Evolutionary conservation across 768 basidiomycete species (phyloP).

Genomic region (Rhodotorula babjevae): DNA sequence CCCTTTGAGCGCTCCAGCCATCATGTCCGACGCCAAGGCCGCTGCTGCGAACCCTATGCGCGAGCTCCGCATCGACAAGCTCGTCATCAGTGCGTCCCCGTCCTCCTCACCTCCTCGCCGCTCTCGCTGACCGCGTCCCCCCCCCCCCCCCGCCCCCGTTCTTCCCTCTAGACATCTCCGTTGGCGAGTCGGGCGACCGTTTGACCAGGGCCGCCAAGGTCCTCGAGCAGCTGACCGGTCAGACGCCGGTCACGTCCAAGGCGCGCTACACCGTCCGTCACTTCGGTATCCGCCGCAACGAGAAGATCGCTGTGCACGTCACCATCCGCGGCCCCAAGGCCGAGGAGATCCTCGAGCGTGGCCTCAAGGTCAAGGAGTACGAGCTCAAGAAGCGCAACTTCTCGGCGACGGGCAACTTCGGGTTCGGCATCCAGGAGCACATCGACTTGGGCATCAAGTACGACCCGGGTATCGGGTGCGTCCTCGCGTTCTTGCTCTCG

Average conservation of each 20-base stretch:
- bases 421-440: constrained; percentile 83
- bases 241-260: constrained; percentile 98
- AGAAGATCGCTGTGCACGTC: constrained; percentile 85
- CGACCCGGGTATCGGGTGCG: constrained; percentile 80
- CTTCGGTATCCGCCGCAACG: constrained; percentile 99
- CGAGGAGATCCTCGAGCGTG: constrained; percentile 98
- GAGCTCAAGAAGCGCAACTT: constrained; percentile 96
- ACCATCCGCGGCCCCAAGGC: constrained; percentile 99
- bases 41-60: constrained; percentile 56
- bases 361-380: constrained; percentile 99
- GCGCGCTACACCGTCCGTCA: constrained; percentile 99
- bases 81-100: constrained; percentile 82
- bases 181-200: constrained; percentile 98
- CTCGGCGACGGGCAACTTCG: constrained; percentile 98
- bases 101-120: too few species aligned
- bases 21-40: constrained; percentile 75
- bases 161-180: constrained; percentile 71
- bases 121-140: not conserved
- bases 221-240: constrained; percentile 96
- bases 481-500: not conserved
- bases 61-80: constrained; percentile 95
- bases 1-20: constrained; percentile 3
- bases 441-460: constrained; percentile 98
- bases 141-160: too few species aligned
- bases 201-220: constrained; percentile 99